Conservation (phyloP, 768 basidiomycete species). For the Termitomyces sp. region DNA sequence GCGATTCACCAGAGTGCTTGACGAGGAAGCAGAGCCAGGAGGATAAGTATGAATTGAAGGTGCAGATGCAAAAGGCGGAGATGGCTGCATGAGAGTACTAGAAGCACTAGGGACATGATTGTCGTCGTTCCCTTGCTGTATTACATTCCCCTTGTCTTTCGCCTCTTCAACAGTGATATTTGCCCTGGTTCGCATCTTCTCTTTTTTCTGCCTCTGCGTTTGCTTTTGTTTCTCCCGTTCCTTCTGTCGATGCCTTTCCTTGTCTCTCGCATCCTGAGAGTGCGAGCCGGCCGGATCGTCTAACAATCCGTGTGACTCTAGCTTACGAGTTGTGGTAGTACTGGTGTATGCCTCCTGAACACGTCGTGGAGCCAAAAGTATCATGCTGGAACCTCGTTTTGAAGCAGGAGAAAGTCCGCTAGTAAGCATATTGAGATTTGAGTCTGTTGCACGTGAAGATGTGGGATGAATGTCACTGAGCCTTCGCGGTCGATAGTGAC, state of each 20-base stretch:
- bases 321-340: constrained; percentile 66
- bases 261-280: constrained; percentile 23
- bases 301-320: constrained; percentile 65
- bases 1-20: background rate
- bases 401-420: constrained; percentile 10
- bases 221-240: constrained; percentile 20
- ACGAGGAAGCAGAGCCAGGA: constrained; percentile 7
- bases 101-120: constrained; percentile 16
- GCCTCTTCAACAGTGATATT: constrained; percentile 26
- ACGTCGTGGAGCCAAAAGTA: constrained; percentile 67
- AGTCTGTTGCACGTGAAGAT: constrained; percentile 6
- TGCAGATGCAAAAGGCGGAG: constrained; percentile 19
- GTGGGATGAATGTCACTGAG: constrained; percentile 16
- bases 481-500: constrained; percentile 41
- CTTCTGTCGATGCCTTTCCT: constrained; percentile 25
- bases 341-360: constrained; percentile 81
- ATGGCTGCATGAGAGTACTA: constrained; percentile 5
- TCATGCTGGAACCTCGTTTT: constrained; percentile 40
- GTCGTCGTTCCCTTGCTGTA: constrained; percentile 20
- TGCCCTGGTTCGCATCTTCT: constrained; percentile 18
- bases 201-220: constrained; percentile 24
- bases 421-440: constrained; percentile 8
- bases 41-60: constrained; percentile 18
- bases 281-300: constrained; percentile 37
- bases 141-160: constrained; percentile 21